A percentile compares a stretch with the other conserved stretches of the same genome.
These are phyloP conservation scores for Tetrapisispora namnaoensis DNA, from an alignment of 805 yeast genomes.

Conservation along the genomic window DNA sequence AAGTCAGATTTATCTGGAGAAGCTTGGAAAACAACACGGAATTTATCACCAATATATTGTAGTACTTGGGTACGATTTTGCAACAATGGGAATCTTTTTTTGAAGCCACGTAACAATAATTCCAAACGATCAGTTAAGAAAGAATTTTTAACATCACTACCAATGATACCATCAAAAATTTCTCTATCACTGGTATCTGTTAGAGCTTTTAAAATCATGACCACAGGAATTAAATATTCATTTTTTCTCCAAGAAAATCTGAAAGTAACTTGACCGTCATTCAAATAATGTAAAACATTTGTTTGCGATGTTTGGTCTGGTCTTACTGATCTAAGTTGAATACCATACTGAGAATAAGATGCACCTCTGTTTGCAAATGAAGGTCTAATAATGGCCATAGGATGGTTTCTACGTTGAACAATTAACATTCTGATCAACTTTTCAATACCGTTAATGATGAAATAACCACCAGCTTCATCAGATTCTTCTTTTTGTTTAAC, in stretches of 20 bases:
- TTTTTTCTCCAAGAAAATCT: slow-evolving; percentile 96
- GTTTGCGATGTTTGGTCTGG: slow-evolving; percentile 98
- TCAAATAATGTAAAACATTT: slow-evolving; percentile 90
- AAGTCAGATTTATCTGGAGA: slow-evolving; percentile 80
- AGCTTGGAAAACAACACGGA: slow-evolving; percentile 86
- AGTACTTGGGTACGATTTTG: slow-evolving; percentile 80
- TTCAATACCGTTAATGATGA: slow-evolving; percentile 93
- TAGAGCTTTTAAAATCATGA: slow-evolving; percentile 85
- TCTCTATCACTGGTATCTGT: slow-evolving; percentile 88
- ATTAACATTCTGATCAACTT: slow-evolving; percentile 93
- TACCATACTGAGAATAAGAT: slow-evolving; percentile 78
- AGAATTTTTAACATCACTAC: slow-evolving; percentile 76
- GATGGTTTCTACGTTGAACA: slow-evolving; percentile 95
- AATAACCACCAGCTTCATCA: slow-evolving; percentile 95
- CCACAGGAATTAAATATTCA: slow-evolving; percentile 87
- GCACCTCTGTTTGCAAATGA: slow-evolving; percentile 93
- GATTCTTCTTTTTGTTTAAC: slow-evolving; percentile 77
- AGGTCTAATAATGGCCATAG: slow-evolving; percentile 95
- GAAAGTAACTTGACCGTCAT: slow-evolving; percentile 93
- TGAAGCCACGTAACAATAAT: slow-evolving; percentile 78
- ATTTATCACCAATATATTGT: slow-evolving; percentile 91
- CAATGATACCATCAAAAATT: slow-evolving; percentile 92
- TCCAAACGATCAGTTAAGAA: slow-evolving; percentile 97
- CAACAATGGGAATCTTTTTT: slow-evolving; percentile 54
- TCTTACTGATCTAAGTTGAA: slow-evolving; percentile 87